Base-by-base conservation (phyloP, 2,329 filamentous ascomycete genomes). In the Aspergillus phoenicis region DNA sequence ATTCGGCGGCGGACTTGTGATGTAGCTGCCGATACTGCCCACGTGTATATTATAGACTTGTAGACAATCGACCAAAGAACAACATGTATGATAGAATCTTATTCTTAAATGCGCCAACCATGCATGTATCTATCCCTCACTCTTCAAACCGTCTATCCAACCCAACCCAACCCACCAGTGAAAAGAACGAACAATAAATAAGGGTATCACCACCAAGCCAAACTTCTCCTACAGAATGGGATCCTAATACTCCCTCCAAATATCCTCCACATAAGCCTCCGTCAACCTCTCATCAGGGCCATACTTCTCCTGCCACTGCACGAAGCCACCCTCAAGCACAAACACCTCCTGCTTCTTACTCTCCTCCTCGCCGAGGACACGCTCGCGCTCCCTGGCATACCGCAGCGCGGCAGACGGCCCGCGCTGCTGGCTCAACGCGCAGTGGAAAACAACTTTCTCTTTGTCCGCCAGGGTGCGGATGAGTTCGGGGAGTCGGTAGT, bases 371-470 rank as follows among this genome's bases (percentile, higher is more conserved):
- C 78, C 80, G 33, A 81, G 70, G 64, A 82, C 62, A 57, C 83
- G 80, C 67, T 89, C 87, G 51, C 87, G 82, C 78, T 93, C 90
- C 5, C 78, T 73, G 0, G 72, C 73, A 75, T 97, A 98, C 70
- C 84, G 83, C 68, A 97, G 78, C 3, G 95, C 95, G 3, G 94
- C 93, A 54, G 85, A 85, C 0, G 95, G 95, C 0, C 95, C 95
- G 0, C 95, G 84, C 79, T 97, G 90, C 80, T 98, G 95, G 67
- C 90, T 94, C 58, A 98, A 81, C 17, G 91, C 90, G 78, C 95
- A 99, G 80, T 99, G 95, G 76, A 99, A 99, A 1, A 99, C 86
- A 13, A 99, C 92, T 10, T 85, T 89, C 59, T 95, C 86, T 76
- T 92, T 93, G 72, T 89, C 87, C 66, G 87, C 81, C 52, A 97